A percentile compares a stretch with the other conserved stretches of the same genome.
phyloP scores from a whole-genome alignment of 331 rosid genomes.

The Quercus tomentella region DNA sequence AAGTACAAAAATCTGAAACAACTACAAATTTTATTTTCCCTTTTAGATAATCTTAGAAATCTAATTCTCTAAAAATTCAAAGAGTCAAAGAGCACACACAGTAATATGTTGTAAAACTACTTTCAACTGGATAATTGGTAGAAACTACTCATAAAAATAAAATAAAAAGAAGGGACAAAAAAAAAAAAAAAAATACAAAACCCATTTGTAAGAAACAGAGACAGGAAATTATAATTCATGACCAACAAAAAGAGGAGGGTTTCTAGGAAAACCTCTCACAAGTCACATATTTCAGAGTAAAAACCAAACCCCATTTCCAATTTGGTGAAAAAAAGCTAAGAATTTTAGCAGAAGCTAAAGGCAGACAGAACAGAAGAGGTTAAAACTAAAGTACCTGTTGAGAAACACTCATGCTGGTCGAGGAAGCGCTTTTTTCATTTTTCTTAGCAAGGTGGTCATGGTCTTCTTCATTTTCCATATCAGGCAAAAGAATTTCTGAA shows the following conservation, averaged over 20 bases:
- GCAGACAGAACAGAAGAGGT: neutral
- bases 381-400: conserved; percentile 32
- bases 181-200: neutral
- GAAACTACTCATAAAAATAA: neutral
- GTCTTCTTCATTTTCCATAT: conserved; percentile 37
- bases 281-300: neutral
- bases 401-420: conserved; percentile 16
- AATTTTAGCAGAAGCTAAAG: neutral
- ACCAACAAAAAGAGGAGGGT: neutral
- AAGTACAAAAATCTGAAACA: neutral
- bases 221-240: neutral
- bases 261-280: neutral
- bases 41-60: neutral
- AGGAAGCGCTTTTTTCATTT: conserved; percentile 17
- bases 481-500: neutral
- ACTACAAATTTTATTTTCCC: neutral
- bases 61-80: neutral
- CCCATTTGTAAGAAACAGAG: neutral
- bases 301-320: neutral
- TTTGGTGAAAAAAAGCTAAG: neutral
- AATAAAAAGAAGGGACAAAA: neutral
- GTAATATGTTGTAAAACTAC: neutral
- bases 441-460: neutral
- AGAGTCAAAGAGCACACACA: neutral
- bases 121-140: neutral